Evolutionary conservation across 2,329 filamentous ascomycete species (phyloP).

Genomic region (Venturia pyrina): DNA sequence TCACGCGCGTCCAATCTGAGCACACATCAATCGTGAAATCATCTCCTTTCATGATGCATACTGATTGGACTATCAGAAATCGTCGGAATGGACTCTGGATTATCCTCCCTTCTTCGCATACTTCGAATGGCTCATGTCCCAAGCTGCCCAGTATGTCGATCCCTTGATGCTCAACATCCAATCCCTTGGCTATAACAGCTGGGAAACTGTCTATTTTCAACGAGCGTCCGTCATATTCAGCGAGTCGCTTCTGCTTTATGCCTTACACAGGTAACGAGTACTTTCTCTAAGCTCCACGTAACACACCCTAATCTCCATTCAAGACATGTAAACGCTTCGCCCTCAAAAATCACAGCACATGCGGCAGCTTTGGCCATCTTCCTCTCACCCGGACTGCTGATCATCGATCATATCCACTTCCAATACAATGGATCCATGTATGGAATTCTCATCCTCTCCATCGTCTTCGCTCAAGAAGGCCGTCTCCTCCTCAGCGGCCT

Average conservation of each 20-base stretch:
- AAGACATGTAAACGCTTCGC: conserved; percentile 67
- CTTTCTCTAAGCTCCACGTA: neutral
- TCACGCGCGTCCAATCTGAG: neutral
- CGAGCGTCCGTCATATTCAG: conserved; percentile 76
- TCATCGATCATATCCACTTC: conserved; percentile 98
- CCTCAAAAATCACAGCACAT: conserved; percentile 68
- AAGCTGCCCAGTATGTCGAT: conserved; percentile 66
- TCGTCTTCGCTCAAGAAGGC: conserved; percentile 69
- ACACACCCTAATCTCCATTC: conserved; percentile 14
- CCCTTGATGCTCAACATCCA: conserved; percentile 71
- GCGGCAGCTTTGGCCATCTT: conserved; percentile 81
- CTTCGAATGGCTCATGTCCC: conserved; percentile 89
- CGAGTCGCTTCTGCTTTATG: conserved; percentile 75
- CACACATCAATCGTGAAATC: neutral
- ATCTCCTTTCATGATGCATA: neutral
- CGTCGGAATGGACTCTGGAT: conserved; percentile 98
- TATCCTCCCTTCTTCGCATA: conserved; percentile 97
- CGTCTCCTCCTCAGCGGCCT: conserved; percentile 70
- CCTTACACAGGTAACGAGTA: conserved; percentile 57
- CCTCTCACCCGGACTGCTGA: conserved; percentile 82
- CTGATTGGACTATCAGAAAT: conserved; percentile 45
- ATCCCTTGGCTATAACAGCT: conserved; percentile 78
- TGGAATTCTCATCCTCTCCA: conserved; percentile 75
- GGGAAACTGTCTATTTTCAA: conserved; percentile 92
- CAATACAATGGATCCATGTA: conserved; percentile 99